Conservation (phyloP, 2,329 filamentous ascomycete genomes). For the Neopestalotiopsis sp. region DNA sequence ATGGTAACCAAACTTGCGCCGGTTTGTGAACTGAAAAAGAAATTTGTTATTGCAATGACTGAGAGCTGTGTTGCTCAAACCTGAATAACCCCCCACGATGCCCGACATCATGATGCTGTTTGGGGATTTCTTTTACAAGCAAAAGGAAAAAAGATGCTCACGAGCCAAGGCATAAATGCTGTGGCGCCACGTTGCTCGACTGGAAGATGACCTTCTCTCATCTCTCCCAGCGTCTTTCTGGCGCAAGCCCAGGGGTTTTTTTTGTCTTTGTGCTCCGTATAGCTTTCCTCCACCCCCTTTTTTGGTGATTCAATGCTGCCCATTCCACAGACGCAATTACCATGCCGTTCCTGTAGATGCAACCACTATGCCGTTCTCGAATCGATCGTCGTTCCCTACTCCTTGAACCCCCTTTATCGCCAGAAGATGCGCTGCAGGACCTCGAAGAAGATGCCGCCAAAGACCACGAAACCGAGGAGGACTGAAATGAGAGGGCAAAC, state of each 20-base stretch:
- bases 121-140: not conserved
- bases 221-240: not conserved
- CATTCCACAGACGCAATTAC: too few species aligned
- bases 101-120: not conserved
- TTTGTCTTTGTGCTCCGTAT: too few species aligned
- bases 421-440: constrained; percentile 59
- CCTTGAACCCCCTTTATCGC: constrained; percentile 24
- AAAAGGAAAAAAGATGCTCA: not conserved
- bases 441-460: constrained; percentile 66
- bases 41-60: not conserved
- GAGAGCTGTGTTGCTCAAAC: not conserved
- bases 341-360: not conserved
- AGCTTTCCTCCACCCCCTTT: too few species aligned
- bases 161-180: not conserved
- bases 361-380: not conserved
- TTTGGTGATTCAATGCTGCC: too few species aligned
- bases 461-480: constrained; percentile 64
- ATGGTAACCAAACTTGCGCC: constrained; percentile 26
- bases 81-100: not conserved
- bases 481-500: constrained; percentile 36
- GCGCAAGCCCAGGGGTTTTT: too few species aligned
- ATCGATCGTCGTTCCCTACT: not conserved
- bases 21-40: not conserved
- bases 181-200: not conserved
- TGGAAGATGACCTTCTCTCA: not conserved